Conservation (phyloP, 1,284 basidiomycete genomes). For the Puccinia triticina region DNA sequence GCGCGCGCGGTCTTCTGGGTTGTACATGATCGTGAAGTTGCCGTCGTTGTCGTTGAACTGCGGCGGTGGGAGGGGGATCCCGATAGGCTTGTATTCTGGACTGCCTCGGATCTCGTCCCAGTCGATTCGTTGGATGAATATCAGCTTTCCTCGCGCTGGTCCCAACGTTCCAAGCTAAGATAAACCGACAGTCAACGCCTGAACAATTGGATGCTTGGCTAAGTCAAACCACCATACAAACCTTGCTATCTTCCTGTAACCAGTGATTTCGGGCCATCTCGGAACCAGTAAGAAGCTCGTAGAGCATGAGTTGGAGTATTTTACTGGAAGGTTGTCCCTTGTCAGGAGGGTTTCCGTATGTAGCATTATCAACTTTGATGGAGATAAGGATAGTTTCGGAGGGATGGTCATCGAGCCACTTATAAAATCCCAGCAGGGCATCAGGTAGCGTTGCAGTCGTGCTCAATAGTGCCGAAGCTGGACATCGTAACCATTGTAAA, state of each 20-base stretch:
- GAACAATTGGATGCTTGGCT: background rate
- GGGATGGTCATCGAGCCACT: constrained; percentile 56
- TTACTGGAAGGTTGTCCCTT: constrained; percentile 19
- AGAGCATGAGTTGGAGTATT: constrained; percentile 28
- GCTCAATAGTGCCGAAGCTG: constrained; percentile 54
- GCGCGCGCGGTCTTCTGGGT: background rate
- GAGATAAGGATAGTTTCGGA: constrained; percentile 56
- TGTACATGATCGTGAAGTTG: constrained; percentile 54
- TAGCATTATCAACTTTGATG: constrained; percentile 52
- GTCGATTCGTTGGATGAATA: constrained; percentile 55
- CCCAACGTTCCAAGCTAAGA: constrained; percentile 54
- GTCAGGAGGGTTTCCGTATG: constrained; percentile 22
- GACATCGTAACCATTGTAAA: background rate
- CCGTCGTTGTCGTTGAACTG: constrained; percentile 54
- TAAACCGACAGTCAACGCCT: background rate
- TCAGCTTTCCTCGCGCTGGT: constrained; percentile 54
- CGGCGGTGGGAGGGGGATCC: constrained; percentile 53
- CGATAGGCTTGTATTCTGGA: constrained; percentile 32
- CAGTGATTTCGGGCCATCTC: constrained; percentile 26
- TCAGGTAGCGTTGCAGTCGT: constrained; percentile 54
- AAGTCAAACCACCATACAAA: background rate
- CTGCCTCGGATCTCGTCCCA: constrained; percentile 36
- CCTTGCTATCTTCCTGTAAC: constrained; percentile 37
- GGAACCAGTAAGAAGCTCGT: constrained; percentile 26
- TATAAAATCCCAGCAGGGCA: constrained; percentile 55